phyloP scores from a whole-genome alignment of 1,139 yeast genomes.

The Scheffersomyces insectosa region DNA sequence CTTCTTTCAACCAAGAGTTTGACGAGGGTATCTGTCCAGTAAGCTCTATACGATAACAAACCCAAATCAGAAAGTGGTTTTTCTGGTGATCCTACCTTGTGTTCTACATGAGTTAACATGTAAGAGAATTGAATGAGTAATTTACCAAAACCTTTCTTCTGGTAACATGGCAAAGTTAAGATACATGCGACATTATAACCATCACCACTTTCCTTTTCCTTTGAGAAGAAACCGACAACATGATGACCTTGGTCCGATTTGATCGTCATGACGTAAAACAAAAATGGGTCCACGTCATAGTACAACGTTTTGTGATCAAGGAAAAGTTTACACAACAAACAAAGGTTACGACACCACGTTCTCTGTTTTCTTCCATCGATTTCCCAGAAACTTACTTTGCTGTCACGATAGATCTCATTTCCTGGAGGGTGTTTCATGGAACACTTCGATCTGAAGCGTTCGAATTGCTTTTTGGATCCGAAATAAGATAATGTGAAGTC shows the following conservation, averaged over 20 bases:
- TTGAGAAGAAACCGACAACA: slow-evolving; percentile 92
- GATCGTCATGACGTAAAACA: slow-evolving; percentile 92
- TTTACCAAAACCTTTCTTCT: slow-evolving; percentile 91
- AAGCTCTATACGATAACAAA: slow-evolving; percentile 87
- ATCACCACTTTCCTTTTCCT: slow-evolving; percentile 94
- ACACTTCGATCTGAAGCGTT: slow-evolving; percentile 83
- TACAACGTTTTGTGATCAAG: slow-evolving; percentile 93
- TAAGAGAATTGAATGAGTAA: slow-evolving; percentile 90
- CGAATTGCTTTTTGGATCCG: slow-evolving; percentile 88
- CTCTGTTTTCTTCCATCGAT: slow-evolving; percentile 95
- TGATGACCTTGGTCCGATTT: slow-evolving; percentile 90
- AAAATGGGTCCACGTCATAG: slow-evolving; percentile 95
- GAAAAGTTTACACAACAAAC: slow-evolving; percentile 83
- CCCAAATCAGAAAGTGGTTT: slow-evolving; percentile 96
- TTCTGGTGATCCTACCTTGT: slow-evolving; percentile 94
- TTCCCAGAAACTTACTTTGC: slow-evolving; percentile 77
- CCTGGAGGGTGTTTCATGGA: slow-evolving; percentile 96
- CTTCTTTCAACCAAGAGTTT: slow-evolving; percentile 67
- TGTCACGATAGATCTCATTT: slow-evolving; percentile 92
- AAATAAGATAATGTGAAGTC: slow-evolving; percentile 88
- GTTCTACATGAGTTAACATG: slow-evolving; percentile 82
- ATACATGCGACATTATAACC: slow-evolving; percentile 98
- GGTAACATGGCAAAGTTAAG: slow-evolving; percentile 92
- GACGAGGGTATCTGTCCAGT: slow-evolving; percentile 90
- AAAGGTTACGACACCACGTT: slow-evolving; percentile 94